These are phyloP conservation scores for Cystofilobasidium macerans DNA, from an alignment of 768 basidiomycete genomes.

Conservation along the genomic window DNA sequence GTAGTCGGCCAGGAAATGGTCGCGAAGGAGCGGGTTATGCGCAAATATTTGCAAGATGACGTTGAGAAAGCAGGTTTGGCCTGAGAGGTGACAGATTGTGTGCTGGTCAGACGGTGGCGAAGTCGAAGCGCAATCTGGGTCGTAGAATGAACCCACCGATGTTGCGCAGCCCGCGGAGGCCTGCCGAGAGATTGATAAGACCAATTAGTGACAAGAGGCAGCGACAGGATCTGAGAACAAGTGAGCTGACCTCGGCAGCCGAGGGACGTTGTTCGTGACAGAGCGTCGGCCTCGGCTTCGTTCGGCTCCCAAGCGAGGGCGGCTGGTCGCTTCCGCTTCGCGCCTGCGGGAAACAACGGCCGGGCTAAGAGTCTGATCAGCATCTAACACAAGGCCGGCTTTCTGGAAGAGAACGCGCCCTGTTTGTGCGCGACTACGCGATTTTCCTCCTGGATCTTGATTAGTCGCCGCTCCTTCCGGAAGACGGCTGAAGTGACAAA, in stretches of 20 bases:
- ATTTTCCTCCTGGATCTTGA: not conserved
- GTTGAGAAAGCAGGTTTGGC: conserved; percentile 89
- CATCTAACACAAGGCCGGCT: too few species aligned
- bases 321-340: conserved; percentile 3
- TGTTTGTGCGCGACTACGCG: conserved; percentile 1
- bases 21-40: conserved; percentile 77
- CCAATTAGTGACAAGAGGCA: not conserved
- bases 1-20: conserved; percentile 80
- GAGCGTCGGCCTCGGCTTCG: conserved; percentile 41
- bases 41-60: conserved; percentile 79
- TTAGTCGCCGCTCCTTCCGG: conserved; percentile 10
- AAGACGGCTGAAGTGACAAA: not conserved
- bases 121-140: too few species aligned
- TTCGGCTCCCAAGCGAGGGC: conserved; percentile 43
- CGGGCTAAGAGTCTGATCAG: not conserved
- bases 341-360: not conserved
- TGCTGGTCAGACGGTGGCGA: conserved; percentile 55
- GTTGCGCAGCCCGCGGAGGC: conserved; percentile 20
- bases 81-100: too few species aligned
- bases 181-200: not conserved
- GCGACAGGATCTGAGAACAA: not conserved
- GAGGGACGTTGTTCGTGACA: conserved; percentile 47
- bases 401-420: not conserved
- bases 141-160: conserved; percentile 1
- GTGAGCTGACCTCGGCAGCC: conserved; percentile 59